These are phyloP conservation scores for Aspergillus hortae DNA, from an alignment of 2,329 filamentous ascomycete species.

Conservation along the genomic window DNA sequence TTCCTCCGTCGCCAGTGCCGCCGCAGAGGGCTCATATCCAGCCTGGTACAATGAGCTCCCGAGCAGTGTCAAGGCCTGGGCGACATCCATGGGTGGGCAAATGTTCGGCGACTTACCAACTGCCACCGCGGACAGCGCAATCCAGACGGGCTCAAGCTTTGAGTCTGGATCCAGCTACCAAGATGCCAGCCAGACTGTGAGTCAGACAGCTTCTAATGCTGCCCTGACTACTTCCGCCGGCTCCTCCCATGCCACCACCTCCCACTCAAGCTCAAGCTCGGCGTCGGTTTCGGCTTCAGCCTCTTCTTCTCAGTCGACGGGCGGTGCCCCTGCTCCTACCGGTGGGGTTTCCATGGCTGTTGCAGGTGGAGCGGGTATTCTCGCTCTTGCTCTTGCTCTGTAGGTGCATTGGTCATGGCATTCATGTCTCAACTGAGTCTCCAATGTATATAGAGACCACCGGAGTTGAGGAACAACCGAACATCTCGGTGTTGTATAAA, in stretches of 20 bases:
- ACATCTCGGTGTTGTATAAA: no score
- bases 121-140: not conserved
- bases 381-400: slow-evolving; percentile 23
- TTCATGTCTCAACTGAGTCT: no score
- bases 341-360: slow-evolving; percentile 11
- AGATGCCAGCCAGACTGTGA: not conserved
- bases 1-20: slow-evolving; percentile 20
- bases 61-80: slow-evolving; percentile 21
- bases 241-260: not conserved
- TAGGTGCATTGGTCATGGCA: slow-evolving; percentile 2
- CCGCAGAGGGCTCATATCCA: slow-evolving; percentile 21
- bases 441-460: no score
- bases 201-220: slow-evolving; percentile 1
- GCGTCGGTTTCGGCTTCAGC: not conserved
- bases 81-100: not conserved
- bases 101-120: slow-evolving; percentile 4
- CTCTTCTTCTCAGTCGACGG: slow-evolving; percentile 2
- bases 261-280: slow-evolving; percentile 1
- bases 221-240: not conserved
- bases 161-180: slow-evolving; percentile 1
- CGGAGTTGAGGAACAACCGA: no score
- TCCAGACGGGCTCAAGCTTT: not conserved
- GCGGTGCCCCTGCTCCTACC: slow-evolving; percentile 15
- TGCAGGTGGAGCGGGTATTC: slow-evolving; percentile 18
- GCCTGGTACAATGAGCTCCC: slow-evolving; percentile 27